These are phyloP conservation scores for Pezicula rhizophila DNA, from an alignment of 2,329 filamentous ascomycete species.

Conservation along the genomic window DNA sequence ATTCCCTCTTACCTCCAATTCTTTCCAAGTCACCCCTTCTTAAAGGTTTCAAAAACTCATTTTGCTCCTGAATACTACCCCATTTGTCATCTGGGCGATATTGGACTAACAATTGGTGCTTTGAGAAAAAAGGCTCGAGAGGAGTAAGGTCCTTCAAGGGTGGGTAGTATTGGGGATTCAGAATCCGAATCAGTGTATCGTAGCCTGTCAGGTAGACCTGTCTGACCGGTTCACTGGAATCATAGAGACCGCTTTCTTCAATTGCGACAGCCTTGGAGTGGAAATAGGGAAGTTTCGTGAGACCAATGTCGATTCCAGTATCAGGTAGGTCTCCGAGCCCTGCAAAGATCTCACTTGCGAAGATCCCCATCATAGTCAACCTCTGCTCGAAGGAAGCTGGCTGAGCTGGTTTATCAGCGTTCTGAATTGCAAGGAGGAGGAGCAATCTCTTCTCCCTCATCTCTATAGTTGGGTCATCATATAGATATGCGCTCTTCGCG, in stretches of 20 bases:
- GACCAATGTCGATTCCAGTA: slow-evolving; percentile 50
- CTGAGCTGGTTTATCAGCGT: slow-evolving; percentile 60
- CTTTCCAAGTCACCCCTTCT: slow-evolving; percentile 39
- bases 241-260: slow-evolving; percentile 37
- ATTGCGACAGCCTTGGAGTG: slow-evolving; percentile 63
- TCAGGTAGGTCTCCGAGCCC: neutral
- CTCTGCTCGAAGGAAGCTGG: slow-evolving; percentile 64
- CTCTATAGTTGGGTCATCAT: slow-evolving; percentile 15
- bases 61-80: slow-evolving; percentile 50
- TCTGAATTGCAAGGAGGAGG: slow-evolving; percentile 55
- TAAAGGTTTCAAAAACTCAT: slow-evolving; percentile 46
- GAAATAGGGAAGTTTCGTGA: slow-evolving; percentile 70
- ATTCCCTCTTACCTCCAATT: slow-evolving; percentile 49
- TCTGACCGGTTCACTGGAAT: slow-evolving; percentile 25
- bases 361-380: slow-evolving; percentile 64
- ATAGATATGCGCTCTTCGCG: slow-evolving; percentile 39
- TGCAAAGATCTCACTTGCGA: slow-evolving; percentile 51
- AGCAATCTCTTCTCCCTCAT: slow-evolving; percentile 36
- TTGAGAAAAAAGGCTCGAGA: slow-evolving; percentile 57
- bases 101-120: slow-evolving; percentile 57
- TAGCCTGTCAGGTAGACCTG: slow-evolving; percentile 70
- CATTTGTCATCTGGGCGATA: slow-evolving; percentile 56
- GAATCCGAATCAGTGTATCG: slow-evolving; percentile 69
- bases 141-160: slow-evolving; percentile 43
- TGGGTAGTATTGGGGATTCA: slow-evolving; percentile 66